Percentiles rank a stretch among this genome's conserved stretches.
These are phyloP conservation scores for Wickerhamiella shivajii DNA, from an alignment of 805 yeast species.

Conservation along the genomic window DNA sequence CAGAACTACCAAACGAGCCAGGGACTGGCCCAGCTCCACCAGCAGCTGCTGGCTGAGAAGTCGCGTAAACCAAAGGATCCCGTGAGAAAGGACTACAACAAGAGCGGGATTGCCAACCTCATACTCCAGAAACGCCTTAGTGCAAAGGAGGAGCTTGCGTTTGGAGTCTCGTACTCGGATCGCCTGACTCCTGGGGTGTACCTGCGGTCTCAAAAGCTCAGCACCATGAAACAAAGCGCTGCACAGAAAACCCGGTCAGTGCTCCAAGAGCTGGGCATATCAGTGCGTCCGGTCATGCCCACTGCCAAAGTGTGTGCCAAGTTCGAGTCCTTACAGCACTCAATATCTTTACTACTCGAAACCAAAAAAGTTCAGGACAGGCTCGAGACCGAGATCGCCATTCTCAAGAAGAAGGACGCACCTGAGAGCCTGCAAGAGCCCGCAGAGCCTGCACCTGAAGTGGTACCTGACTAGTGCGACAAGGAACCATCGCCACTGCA, in stretches of 20 bases:
- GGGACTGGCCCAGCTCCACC: slow-evolving; percentile 77
- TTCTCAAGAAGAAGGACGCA: too few relatives aligned
- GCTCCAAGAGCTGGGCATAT: slow-evolving; percentile 64
- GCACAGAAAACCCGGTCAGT: slow-evolving; percentile 46
- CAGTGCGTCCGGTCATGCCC: slow-evolving; percentile 76
- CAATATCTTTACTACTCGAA: slow-evolving; percentile 61
- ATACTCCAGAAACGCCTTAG: slow-evolving; percentile 41
- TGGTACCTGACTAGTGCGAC: too few relatives aligned
- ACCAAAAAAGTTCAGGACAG: slow-evolving; percentile 79
- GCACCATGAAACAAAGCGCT: slow-evolving; percentile 63
- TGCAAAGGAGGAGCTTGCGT: slow-evolving; percentile 66
- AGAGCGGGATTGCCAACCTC: slow-evolving; percentile 17
- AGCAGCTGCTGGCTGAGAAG: slow-evolving; percentile 59
- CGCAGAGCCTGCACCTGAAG: too few relatives aligned
- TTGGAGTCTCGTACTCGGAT: slow-evolving; percentile 66
- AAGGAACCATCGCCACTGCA: too few relatives aligned
- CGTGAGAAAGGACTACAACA: slow-evolving; percentile 8
- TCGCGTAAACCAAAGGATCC: slow-evolving; percentile 23
- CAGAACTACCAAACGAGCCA: slow-evolving; percentile 70
- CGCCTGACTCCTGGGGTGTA: slow-evolving; percentile 54
- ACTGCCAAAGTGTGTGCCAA: slow-evolving; percentile 62
- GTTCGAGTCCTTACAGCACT: slow-evolving; percentile 59
- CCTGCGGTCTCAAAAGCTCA: slow-evolving; percentile 63
- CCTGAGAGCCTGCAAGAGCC: too few relatives aligned
- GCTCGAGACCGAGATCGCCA: slow-evolving; percentile 78